phyloP scores from a whole-genome alignment of 331 rosid species.

The Erythrophleum ivorense region DNA sequence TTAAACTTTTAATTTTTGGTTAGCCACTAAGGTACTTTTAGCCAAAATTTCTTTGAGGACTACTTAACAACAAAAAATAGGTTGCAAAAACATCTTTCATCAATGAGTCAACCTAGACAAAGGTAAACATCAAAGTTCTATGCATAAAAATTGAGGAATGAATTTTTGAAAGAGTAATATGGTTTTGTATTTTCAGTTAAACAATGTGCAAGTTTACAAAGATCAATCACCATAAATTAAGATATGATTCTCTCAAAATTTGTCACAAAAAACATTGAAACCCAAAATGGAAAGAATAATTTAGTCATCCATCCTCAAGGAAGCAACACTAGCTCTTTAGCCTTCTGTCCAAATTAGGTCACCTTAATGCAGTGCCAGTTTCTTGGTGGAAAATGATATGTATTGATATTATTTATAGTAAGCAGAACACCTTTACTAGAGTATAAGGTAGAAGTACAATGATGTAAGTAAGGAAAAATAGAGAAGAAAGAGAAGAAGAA shows the following conservation, averaged over 20 bases:
- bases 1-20: too few species aligned
- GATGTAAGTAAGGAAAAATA: too few species aligned
- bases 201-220: conserved; percentile 50
- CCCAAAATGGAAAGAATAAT: conserved; percentile 39
- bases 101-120: not conserved
- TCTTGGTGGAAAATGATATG: too few species aligned
- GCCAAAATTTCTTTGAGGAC: too few species aligned
- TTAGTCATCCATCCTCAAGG: conserved; percentile 48
- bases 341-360: conserved; percentile 55
- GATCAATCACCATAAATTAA: conserved; percentile 43
- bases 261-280: conserved; percentile 27
- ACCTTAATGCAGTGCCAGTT: conserved; percentile 51
- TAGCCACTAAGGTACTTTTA: too few species aligned
- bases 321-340: conserved; percentile 50
- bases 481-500: too few species aligned
- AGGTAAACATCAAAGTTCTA: not conserved
- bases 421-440: too few species aligned
- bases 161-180: conserved; percentile 33
- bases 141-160: conserved; percentile 12
- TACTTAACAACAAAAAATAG: too few species aligned
- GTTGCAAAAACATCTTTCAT: too few species aligned
- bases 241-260: conserved; percentile 42
- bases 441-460: too few species aligned
- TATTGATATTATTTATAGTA: too few species aligned
- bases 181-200: conserved; percentile 54